These are phyloP conservation scores for Ganoderma boninense DNA, from an alignment of 1,284 basidiomycete species.

Conservation along the genomic window DNA sequence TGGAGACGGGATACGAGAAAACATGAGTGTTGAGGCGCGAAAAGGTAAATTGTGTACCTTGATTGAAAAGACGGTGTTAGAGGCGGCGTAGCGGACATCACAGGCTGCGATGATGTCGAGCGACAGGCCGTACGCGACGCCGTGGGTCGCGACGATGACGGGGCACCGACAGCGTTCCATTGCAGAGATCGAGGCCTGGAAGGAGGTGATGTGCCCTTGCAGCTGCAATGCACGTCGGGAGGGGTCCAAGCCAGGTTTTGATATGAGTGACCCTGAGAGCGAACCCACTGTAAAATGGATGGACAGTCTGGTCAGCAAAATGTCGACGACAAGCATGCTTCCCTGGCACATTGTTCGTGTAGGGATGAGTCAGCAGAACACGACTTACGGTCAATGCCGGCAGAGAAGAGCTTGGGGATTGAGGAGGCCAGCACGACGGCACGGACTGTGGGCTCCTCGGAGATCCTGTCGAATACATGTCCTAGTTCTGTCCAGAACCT, in stretches of 20 bases:
- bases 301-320: background rate
- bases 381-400: conserved; percentile 79
- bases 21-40: too few relatives aligned
- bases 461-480: conserved; percentile 65
- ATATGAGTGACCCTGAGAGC: conserved; percentile 28
- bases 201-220: conserved; percentile 62
- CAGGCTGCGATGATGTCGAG: conserved; percentile 83
- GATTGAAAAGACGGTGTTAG: conserved; percentile 75
- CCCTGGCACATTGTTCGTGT: background rate
- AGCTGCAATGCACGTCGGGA: conserved; percentile 63
- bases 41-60: conserved; percentile 57
- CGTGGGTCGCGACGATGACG: conserved; percentile 87
- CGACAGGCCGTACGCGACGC: conserved; percentile 79
- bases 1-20: too few relatives aligned
- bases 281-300: conserved; percentile 42
- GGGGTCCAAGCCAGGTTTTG: conserved; percentile 48
- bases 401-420: conserved; percentile 79
- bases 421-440: conserved; percentile 78
- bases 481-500: conserved; percentile 83
- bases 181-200: conserved; percentile 78
- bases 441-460: conserved; percentile 64
- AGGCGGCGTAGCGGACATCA: conserved; percentile 82
- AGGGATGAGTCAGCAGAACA: background rate
- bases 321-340: background rate
- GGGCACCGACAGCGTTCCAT: conserved; percentile 83